Conservation (phyloP, 2,329 filamentous ascomycete species). For the Botrytis pseudocinerea region DNA sequence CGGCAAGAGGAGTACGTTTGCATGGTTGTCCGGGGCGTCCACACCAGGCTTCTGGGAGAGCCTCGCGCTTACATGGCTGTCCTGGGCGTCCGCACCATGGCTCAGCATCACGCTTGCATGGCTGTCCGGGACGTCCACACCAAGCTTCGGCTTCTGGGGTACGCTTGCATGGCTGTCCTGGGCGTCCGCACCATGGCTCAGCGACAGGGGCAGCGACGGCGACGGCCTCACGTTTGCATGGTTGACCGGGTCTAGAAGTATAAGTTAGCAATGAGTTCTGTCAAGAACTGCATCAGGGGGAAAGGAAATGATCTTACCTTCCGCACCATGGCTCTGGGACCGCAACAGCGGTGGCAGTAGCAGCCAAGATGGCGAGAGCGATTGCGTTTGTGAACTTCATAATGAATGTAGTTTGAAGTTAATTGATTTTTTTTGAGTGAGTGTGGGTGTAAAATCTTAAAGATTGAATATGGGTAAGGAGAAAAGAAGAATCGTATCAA, state of each 20-base stretch:
- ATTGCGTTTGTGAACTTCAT: slow-evolving; percentile 26
- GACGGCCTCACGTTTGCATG: slow-evolving; percentile 14
- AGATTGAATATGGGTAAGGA: slow-evolving; percentile 13
- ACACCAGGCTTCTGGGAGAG: slow-evolving; percentile 31
- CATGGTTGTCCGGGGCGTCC: slow-evolving; percentile 24
- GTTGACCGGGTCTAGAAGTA: slow-evolving; percentile 14
- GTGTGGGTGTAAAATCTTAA: slow-evolving; percentile 8
- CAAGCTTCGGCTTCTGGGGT: background rate
- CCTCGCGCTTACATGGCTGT: slow-evolving; percentile 21
- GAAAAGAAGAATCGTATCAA: background rate
- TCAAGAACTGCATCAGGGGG: background rate
- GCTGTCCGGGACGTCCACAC: slow-evolving; percentile 20
- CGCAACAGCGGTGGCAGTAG: slow-evolving; percentile 18
- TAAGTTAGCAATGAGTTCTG: background rate
- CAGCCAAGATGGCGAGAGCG: slow-evolving; percentile 21
- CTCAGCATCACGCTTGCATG: slow-evolving; percentile 22
- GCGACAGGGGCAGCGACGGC: slow-evolving; percentile 10
- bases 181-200: slow-evolving; percentile 11
- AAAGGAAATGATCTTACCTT: background rate
- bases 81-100: slow-evolving; percentile 19
- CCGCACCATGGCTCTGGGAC: slow-evolving; percentile 23
- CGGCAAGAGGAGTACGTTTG: slow-evolving; percentile 25
- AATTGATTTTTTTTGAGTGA: background rate
- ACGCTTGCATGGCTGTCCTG: slow-evolving; percentile 21
- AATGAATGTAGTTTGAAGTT: slow-evolving; percentile 16